phyloP scores from a whole-genome alignment of 176 grass and related monocot species.

The Zea luxurians region DNA sequence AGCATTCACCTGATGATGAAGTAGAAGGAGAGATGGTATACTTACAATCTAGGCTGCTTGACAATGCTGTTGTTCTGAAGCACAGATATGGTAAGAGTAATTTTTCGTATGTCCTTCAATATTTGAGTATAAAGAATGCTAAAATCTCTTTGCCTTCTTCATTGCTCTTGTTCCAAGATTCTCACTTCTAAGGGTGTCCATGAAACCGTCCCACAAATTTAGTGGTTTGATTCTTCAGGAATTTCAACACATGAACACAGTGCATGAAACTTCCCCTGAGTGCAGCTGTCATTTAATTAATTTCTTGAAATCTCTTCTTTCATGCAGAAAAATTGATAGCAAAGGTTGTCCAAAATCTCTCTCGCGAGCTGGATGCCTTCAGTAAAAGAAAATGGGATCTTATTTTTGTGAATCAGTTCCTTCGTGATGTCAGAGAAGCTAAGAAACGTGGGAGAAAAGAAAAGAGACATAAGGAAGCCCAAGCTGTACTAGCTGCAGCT shows the following conservation, averaged over 20 bases:
- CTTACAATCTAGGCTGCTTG: slow-evolving; percentile 85
- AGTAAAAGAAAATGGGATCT: slow-evolving; percentile 91
- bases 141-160: neutral
- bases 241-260: slow-evolving; percentile 22
- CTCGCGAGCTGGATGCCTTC: slow-evolving; percentile 61
- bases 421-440: slow-evolving; percentile 91
- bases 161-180: neutral
- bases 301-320: slow-evolving; percentile 29
- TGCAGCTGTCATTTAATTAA: neutral
- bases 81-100: slow-evolving; percentile 66
- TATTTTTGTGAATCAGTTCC: slow-evolving; percentile 87
- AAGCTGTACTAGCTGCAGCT: slow-evolving; percentile 88
- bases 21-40: slow-evolving; percentile 89
- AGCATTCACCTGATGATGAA: slow-evolving; percentile 91
- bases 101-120: neutral
- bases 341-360: slow-evolving; percentile 75
- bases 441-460: slow-evolving; percentile 98
- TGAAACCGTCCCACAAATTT: slow-evolving; percentile 7
- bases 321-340: slow-evolving; percentile 69
- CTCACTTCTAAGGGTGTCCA: slow-evolving; percentile 17
- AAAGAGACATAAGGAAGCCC: slow-evolving; percentile 93
- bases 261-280: slow-evolving; percentile 1
- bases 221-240: neutral
- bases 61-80: slow-evolving; percentile 66
- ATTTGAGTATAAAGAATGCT: slow-evolving; percentile 14